Conservation (phyloP, 805 yeast genomes). For the Metschnikowia vanudenii region DNA sequence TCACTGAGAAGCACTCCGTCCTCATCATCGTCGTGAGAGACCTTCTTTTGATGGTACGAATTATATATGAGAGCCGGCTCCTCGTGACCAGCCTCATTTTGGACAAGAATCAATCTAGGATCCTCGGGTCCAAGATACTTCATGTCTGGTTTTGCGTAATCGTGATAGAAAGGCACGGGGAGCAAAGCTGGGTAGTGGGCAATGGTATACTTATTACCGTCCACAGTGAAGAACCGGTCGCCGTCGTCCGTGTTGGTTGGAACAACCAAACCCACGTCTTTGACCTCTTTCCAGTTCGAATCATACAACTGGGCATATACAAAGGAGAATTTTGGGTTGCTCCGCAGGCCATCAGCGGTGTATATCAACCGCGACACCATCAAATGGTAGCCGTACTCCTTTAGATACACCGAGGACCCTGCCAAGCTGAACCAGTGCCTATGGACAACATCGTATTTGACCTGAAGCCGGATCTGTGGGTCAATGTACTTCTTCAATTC, state of each 20-base stretch:
- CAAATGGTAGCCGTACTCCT: constrained; percentile 21
- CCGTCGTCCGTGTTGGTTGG: constrained; percentile 20
- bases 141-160: constrained; percentile 16
- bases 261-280: constrained; percentile 22
- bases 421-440: constrained; percentile 23
- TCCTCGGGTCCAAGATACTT: constrained; percentile 49
- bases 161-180: constrained; percentile 16
- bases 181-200: constrained; percentile 12
- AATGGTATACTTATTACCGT: constrained; percentile 5
- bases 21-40: constrained; percentile 12
- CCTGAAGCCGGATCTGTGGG: constrained; percentile 13
- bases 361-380: constrained; percentile 24
- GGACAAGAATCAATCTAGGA: constrained; percentile 42
- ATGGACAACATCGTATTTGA: constrained; percentile 5
- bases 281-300: constrained; percentile 24
- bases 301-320: constrained; percentile 24
- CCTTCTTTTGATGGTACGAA: constrained; percentile 21
- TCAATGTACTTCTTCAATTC: constrained; percentile 12
- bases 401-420: constrained; percentile 25
- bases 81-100: constrained; percentile 32
- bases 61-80: constrained; percentile 51
- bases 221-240: constrained; percentile 7
- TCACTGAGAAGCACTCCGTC: constrained; percentile 7
- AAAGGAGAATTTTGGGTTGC: constrained; percentile 19
- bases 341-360: constrained; percentile 18